A percentile compares a stretch with the other conserved stretches of the same genome.
Evolutionary conservation across 176 grass and related monocot genomes (phyloP).

Genomic region (Oryza brachyantha): DNA sequence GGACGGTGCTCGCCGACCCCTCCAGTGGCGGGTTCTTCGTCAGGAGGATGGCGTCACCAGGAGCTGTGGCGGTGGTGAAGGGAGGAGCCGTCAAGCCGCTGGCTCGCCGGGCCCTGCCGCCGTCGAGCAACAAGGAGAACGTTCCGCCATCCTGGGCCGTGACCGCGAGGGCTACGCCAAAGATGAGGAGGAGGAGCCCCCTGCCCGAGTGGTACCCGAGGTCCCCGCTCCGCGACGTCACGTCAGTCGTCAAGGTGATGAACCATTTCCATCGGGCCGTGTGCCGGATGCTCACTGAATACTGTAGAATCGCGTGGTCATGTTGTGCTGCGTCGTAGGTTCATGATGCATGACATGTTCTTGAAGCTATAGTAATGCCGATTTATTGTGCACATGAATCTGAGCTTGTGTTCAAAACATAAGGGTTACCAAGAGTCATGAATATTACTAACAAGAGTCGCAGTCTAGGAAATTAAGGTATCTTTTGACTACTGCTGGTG

Average conservation of each 20-base stretch:
- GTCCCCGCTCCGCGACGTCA: constrained; percentile 65
- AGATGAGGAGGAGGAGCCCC: constrained; percentile 55
- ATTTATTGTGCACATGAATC: no score
- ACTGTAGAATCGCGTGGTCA: background rate
- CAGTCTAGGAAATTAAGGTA: background rate
- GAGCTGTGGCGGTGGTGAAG: constrained; percentile 24
- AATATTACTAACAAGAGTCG: background rate
- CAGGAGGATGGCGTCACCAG: constrained; percentile 40
- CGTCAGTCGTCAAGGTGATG: constrained; percentile 50
- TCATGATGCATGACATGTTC: background rate
- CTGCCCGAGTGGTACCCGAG: constrained; percentile 69
- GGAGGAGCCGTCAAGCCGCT: constrained; percentile 18
- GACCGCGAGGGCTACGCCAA: constrained; percentile 10
- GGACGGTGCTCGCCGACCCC: constrained; percentile 18
- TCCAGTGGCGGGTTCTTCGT: constrained; percentile 55
- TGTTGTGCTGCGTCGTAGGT: background rate
- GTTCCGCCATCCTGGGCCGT: constrained; percentile 23
- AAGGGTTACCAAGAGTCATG: background rate
- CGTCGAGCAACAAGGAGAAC: constrained; percentile 46
- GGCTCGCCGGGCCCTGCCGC: background rate
- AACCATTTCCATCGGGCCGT: background rate
- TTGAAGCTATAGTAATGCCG: no score
- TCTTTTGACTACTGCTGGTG: background rate
- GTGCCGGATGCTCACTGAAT: constrained; percentile 13
- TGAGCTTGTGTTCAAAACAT: background rate